Base-by-base conservation (phyloP, 1,139 yeast species). In the Blastobotrys raffinosifermentans region DNA sequence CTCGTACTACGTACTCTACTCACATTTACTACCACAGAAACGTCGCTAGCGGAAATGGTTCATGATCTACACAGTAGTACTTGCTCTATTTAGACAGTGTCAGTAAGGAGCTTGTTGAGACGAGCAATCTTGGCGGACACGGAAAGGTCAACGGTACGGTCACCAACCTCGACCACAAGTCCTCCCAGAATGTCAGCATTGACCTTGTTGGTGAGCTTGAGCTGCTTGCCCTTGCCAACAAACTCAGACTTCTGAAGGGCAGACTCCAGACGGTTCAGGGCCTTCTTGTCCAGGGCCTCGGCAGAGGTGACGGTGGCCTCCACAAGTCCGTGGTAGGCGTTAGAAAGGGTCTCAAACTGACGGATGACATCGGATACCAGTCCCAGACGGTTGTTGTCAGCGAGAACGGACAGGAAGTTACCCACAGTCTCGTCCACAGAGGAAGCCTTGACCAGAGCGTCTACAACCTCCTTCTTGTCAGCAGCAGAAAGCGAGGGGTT, bases 101-200 rank as follows among this genome's bases (percentile, higher is more conserved):
- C 96, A 57, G 75, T 72, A 64, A 91, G 79, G 56, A 84, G 77
- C 67, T 83, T 78, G 81, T 93, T 91, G 69, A 89, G 80, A 70
- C 77, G 85, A 63, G 83, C 73, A 61, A 91, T 79, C 75, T 81
- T 87, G 60, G 85, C 67, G 45, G 91, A 73, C 54, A 91, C 78
- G 44, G 94, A 82, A 64, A 91, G 76, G 67, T 91, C 99, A 55
- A 87, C 95, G 48, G 97, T 89, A 67, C 82, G 85, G 72, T 91
- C 98, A 61, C 93, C 96, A 56, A 91, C 89, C 67, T 89, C 96
- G 45, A 91, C 96, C 54, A 93, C 70, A 64, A 91, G 77, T 57
- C 98, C 99, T 60, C 99, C 98, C 62, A 85, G 75, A 59, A 91
- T 84, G 49, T 84, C 94, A 49, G 95, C 86, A 71, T 85, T 77